phyloP scores from a whole-genome alignment of 352 stramenopile genomes.

The Phytophthora capsici region DNA sequence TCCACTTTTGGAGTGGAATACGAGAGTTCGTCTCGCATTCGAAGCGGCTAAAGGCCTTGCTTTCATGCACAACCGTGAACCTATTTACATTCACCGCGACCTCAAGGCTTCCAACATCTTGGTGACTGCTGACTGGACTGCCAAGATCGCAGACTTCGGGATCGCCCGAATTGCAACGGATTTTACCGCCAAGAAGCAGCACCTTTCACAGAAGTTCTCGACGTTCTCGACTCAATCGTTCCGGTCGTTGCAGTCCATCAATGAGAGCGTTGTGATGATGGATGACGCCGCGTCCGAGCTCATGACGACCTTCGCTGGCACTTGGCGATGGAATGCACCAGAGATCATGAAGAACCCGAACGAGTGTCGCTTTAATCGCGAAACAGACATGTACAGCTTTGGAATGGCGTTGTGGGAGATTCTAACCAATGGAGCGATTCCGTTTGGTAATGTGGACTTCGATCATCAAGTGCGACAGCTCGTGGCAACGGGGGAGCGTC shows the following conservation, averaged over 20 bases:
- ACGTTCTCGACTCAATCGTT: conserved; percentile 27
- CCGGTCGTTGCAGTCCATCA: conserved; percentile 33
- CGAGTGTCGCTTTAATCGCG: conserved; percentile 71
- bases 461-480: conserved; percentile 73
- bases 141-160: conserved; percentile 79
- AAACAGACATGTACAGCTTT: conserved; percentile 83
- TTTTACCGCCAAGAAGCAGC: conserved; percentile 56
- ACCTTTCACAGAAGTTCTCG: conserved; percentile 28
- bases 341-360: conserved; percentile 78
- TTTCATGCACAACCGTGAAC: conserved; percentile 81
- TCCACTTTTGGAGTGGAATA: conserved; percentile 69
- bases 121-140: conserved; percentile 75
- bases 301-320: conserved; percentile 73
- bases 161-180: conserved; percentile 80
- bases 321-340: conserved; percentile 77
- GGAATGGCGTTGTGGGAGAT: conserved; percentile 74
- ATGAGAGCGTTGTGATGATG: conserved; percentile 31
- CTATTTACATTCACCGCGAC: conserved; percentile 78
- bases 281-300: conserved; percentile 44
- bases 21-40: conserved; percentile 71
- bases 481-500: conserved; percentile 61
- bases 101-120: conserved; percentile 81
- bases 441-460: conserved; percentile 70
- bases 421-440: conserved; percentile 67
- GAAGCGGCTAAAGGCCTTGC: conserved; percentile 74